These are phyloP conservation scores for Ogataea paraovalis DNA, from an alignment of 805 yeast genomes.

Conservation along the genomic window DNA sequence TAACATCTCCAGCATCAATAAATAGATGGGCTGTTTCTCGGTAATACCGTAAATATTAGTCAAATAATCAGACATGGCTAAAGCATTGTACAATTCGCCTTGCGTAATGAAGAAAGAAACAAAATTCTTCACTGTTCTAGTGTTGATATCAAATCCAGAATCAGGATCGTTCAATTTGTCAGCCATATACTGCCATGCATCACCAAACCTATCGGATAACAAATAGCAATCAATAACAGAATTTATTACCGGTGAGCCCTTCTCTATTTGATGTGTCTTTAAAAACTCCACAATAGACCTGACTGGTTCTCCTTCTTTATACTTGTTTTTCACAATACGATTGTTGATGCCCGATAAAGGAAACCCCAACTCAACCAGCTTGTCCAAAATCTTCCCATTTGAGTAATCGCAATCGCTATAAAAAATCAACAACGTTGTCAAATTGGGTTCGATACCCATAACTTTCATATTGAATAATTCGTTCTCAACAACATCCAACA, in stretches of 20 bases:
- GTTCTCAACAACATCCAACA: constrained; percentile 1
- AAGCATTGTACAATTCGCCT: constrained; percentile 6
- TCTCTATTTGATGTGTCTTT: constrained; percentile 2
- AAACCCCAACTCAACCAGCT: constrained; percentile 1
- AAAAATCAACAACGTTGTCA: constrained; percentile 10
- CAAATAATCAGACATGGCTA: constrained; percentile 9
- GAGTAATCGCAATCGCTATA: constrained; percentile 6
- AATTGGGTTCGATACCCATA: constrained; percentile 2
- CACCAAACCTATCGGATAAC: not conserved
- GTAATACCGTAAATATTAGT: constrained; percentile 1
- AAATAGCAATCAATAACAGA: constrained; percentile 7
- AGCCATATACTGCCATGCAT: constrained; percentile 8
- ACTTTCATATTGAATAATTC: constrained; percentile 7
- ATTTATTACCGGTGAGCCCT: constrained; percentile 6
- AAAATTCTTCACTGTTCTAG: constrained; percentile 7
- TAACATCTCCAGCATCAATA: constrained; percentile 3
- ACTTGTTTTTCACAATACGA: constrained; percentile 8
- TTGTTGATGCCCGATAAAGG: constrained; percentile 6
- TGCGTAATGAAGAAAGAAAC: constrained; percentile 3
- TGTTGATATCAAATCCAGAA: constrained; percentile 4
- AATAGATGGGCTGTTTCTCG: constrained; percentile 2
- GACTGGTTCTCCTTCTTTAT: constrained; percentile 2
- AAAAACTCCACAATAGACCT: constrained; percentile 7
- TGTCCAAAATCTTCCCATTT: constrained; percentile 5
- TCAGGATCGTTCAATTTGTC: not conserved